These are phyloP conservation scores for Sphaceloma murrayae DNA, from an alignment of 2,329 filamentous ascomycete species.

Conservation along the genomic window DNA sequence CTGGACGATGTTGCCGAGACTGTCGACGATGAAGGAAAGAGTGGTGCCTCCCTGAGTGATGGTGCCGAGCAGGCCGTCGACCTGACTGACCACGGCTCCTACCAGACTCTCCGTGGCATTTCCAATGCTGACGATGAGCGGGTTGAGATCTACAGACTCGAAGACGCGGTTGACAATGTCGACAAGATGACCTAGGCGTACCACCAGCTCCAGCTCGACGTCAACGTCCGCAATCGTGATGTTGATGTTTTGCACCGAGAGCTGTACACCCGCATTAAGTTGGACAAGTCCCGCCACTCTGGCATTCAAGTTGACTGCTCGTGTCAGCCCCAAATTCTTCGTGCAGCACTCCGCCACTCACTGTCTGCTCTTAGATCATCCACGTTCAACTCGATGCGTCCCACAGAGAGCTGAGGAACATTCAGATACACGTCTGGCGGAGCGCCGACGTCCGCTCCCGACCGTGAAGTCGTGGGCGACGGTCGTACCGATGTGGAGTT, in stretches of 20 bases:
- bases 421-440: slow-evolving; percentile 49
- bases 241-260: slow-evolving; percentile 45
- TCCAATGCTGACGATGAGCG: slow-evolving; percentile 39
- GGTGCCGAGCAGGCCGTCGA: slow-evolving; percentile 51
- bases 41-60: slow-evolving; percentile 44
- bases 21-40: slow-evolving; percentile 45
- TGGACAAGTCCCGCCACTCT: slow-evolving; percentile 50
- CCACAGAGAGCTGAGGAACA: slow-evolving; percentile 50
- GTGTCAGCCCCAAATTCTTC: neutral
- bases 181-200: slow-evolving; percentile 50
- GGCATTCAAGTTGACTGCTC: slow-evolving; percentile 46
- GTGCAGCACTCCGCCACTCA: neutral
- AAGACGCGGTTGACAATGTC: slow-evolving; percentile 54
- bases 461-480: too few relatives aligned
- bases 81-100: slow-evolving; percentile 46
- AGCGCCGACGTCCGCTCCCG: slow-evolving; percentile 5
- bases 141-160: slow-evolving; percentile 50
- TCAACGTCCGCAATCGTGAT: slow-evolving; percentile 53
- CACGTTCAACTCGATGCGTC: slow-evolving; percentile 51
- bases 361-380: slow-evolving; percentile 48
- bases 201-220: slow-evolving; percentile 50
- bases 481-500: slow-evolving; percentile 7
- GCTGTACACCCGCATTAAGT: slow-evolving; percentile 42
- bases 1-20: slow-evolving; percentile 54
- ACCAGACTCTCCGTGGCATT: slow-evolving; percentile 34